These are phyloP conservation scores for Dissophora ornata DNA, from an alignment of 192 early-diverging fungal genomes.

Conservation along the genomic window DNA sequence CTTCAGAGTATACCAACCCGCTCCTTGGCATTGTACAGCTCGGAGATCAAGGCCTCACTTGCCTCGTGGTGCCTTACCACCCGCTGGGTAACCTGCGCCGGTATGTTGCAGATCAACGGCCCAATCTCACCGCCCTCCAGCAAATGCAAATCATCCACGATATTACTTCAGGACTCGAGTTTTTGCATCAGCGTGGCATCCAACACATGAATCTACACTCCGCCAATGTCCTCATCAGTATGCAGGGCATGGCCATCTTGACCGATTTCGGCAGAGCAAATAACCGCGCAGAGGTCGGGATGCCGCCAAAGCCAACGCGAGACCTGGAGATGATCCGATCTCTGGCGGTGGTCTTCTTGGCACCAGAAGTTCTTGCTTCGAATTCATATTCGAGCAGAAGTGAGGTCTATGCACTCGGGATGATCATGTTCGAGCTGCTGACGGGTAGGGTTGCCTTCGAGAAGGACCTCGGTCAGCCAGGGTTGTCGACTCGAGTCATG, in stretches of 20 bases:
- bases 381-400: slow-evolving; percentile 38
- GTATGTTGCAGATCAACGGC: slow-evolving; percentile 28
- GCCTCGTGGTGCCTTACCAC: slow-evolving; percentile 34
- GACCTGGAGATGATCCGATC: slow-evolving; percentile 34
- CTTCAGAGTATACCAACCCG: slow-evolving; percentile 27
- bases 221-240: slow-evolving; percentile 35
- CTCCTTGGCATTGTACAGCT: slow-evolving; percentile 41
- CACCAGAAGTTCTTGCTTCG: slow-evolving; percentile 42
- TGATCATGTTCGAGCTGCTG: slow-evolving; percentile 50
- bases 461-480: slow-evolving; percentile 30
- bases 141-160: slow-evolving; percentile 52
- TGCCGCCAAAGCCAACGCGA: slow-evolving; percentile 38
- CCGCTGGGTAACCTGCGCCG: slow-evolving; percentile 44
- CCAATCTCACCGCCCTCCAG: slow-evolving; percentile 27
- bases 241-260: slow-evolving; percentile 34
- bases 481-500: slow-evolving; percentile 41
- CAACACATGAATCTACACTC: slow-evolving; percentile 45
- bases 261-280: slow-evolving; percentile 41
- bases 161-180: slow-evolving; percentile 40
- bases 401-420: slow-evolving; percentile 48
- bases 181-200: slow-evolving; percentile 36
- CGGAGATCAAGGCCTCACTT: slow-evolving; percentile 36
- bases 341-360: slow-evolving; percentile 33
- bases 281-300: slow-evolving; percentile 33
- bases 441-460: slow-evolving; percentile 46